These are phyloP conservation scores for Chlamydomonas sphaeroides DNA, from an alignment of 139 green algal genomes.

Conservation along the genomic window DNA sequence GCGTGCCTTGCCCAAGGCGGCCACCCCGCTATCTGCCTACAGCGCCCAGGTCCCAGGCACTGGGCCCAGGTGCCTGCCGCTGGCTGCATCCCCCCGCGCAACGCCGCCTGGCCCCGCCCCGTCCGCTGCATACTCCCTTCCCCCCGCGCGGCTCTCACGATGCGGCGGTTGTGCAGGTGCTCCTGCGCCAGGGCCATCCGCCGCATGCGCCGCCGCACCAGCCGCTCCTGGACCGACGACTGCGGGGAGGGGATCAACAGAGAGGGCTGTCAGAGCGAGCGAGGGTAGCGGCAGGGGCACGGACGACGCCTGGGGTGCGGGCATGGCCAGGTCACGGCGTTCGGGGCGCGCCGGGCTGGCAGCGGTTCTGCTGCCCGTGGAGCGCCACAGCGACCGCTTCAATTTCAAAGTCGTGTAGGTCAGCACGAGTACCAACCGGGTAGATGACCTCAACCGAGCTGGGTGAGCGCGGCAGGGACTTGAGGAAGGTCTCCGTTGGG, in stretches of 20 bases:
- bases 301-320: too few species aligned
- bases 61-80: neutral
- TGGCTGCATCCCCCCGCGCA: neutral
- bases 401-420: too few species aligned
- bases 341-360: too few species aligned
- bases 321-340: too few species aligned
- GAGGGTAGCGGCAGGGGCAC: too few species aligned
- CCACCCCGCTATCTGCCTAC: too few species aligned
- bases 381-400: too few species aligned
- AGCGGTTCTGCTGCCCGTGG: neutral
- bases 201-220: constrained; percentile 68
- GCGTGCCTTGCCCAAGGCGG: too few species aligned
- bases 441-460: constrained; percentile 59
- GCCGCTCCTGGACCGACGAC: constrained; percentile 53
- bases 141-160: constrained; percentile 7
- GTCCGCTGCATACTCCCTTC: neutral
- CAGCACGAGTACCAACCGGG: constrained; percentile 50
- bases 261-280: too few species aligned
- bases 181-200: constrained; percentile 47
- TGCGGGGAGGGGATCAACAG: too few species aligned
- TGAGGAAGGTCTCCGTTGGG: constrained; percentile 69
- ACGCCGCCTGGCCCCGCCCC: neutral
- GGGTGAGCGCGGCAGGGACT: constrained; percentile 51
- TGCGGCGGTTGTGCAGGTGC: constrained; percentile 42
- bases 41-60: too few species aligned